Conservation (phyloP, 2,329 filamentous ascomycete genomes). For the Neophaeococcomyces aloes region DNA sequence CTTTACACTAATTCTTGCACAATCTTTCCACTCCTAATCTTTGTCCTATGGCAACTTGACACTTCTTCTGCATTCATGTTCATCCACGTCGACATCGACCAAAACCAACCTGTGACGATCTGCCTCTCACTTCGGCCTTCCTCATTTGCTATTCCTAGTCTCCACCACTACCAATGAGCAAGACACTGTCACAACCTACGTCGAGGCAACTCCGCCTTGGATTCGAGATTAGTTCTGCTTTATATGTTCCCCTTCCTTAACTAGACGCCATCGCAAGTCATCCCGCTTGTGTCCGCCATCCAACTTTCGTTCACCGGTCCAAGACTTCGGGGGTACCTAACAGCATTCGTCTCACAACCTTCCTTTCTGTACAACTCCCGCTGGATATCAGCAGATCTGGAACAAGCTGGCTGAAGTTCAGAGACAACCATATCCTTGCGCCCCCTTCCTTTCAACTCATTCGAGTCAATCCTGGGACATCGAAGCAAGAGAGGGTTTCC, state of each 20-base stretch:
- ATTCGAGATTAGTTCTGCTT: slow-evolving; percentile 7
- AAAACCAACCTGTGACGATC: slow-evolving; percentile 7
- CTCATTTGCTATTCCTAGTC: slow-evolving; percentile 5
- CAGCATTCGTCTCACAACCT: not conserved
- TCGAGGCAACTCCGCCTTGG: not conserved
- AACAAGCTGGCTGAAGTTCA: slow-evolving; percentile 8
- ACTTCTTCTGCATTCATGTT: not conserved
- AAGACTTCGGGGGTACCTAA: not conserved
- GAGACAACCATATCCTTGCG: not conserved
- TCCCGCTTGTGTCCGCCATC: not conserved
- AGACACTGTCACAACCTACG: not conserved
- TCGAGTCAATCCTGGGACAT: not conserved
- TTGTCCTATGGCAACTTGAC: not conserved
- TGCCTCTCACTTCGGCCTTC: not conserved
- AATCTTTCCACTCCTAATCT: slow-evolving; percentile 4
- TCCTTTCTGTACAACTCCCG: not conserved
- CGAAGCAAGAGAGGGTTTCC: slow-evolving; percentile 1
- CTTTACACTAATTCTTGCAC: slow-evolving; percentile 1
- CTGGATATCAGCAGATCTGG: not conserved
- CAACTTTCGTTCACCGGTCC: not conserved
- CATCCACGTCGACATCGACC: not conserved
- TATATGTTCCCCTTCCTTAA: not conserved
- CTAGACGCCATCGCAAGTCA: not conserved
- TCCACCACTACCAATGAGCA: slow-evolving; percentile 5
- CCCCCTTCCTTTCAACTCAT: not conserved